These are phyloP conservation scores for Metschnikowia continentalis DNA, from an alignment of 805 yeast species.

Conservation along the genomic window DNA sequence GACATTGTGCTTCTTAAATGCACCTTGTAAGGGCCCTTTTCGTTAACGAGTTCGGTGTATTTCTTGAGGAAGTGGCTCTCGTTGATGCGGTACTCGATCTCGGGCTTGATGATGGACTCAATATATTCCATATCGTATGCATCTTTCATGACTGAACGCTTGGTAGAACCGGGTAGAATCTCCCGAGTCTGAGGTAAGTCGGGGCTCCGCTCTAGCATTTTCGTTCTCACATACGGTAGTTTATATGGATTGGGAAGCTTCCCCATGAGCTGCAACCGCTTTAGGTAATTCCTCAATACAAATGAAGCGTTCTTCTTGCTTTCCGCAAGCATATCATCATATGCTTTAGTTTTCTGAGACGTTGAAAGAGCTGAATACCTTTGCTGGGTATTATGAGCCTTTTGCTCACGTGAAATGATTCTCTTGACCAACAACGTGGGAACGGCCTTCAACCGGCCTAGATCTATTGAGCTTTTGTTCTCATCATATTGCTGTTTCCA, in stretches of 20 bases:
- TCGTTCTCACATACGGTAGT: constrained; percentile 25
- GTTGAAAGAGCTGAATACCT: background rate
- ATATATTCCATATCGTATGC: constrained; percentile 34
- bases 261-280: constrained; percentile 22
- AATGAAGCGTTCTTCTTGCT: constrained; percentile 15
- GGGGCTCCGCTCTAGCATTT: constrained; percentile 9
- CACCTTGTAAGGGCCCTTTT: constrained; percentile 36
- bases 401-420: constrained; percentile 6
- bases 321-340: constrained; percentile 12
- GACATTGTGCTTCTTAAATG: constrained; percentile 28
- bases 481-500: constrained; percentile 19
- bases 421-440: constrained; percentile 11
- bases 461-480: constrained; percentile 10
- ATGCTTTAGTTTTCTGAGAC: constrained; percentile 6
- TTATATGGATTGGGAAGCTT: constrained; percentile 31
- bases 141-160: constrained; percentile 14
- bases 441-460: constrained; percentile 7
- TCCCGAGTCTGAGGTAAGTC: constrained; percentile 8
- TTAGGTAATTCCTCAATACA: constrained; percentile 27
- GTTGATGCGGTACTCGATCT: constrained; percentile 32
- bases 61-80: constrained; percentile 20
- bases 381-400: background rate
- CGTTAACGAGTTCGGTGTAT: constrained; percentile 21
- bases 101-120: constrained; percentile 30
- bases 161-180: constrained; percentile 25